Conservation (phyloP, 2,329 filamentous ascomycete genomes). For the Fusarium tuaranense region DNA sequence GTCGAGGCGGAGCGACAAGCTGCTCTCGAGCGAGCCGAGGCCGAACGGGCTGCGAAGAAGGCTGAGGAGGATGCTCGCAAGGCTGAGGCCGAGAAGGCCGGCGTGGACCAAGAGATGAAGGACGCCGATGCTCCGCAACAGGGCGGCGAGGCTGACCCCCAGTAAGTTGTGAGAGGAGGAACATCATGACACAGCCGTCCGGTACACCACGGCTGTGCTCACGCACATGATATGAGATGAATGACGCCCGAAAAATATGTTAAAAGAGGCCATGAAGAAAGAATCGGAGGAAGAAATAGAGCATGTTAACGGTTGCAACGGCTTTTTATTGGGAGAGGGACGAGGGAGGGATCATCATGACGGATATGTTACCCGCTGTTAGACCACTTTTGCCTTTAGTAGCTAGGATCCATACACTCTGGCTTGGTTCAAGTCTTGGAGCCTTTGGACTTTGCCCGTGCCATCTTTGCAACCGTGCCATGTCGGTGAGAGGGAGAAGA, state of each 20-base stretch:
- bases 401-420: constrained; percentile 43
- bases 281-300: constrained; percentile 31
- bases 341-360: constrained; percentile 44
- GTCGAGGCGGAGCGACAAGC: constrained; percentile 87
- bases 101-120: constrained; percentile 72
- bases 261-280: constrained; percentile 31
- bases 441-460: background rate
- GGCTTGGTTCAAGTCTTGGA: constrained; percentile 37
- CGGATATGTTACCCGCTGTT: constrained; percentile 46
- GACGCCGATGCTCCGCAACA: constrained; percentile 68
- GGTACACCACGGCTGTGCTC: background rate
- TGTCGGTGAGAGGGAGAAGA: background rate
- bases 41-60: constrained; percentile 82
- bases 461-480: background rate
- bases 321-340: constrained; percentile 34
- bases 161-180: constrained; percentile 45
- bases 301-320: constrained; percentile 41
- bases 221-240: constrained; percentile 39
- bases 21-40: constrained; percentile 80
- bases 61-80: constrained; percentile 68
- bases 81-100: constrained; percentile 63
- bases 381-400: constrained; percentile 47
- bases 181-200: constrained; percentile 3
- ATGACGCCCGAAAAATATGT: constrained; percentile 39
- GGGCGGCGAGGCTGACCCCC: constrained; percentile 56